These are phyloP conservation scores for Rostrohypoxylon terebratum DNA, from an alignment of 495 filamentous ascomycete genomes.

Conservation along the genomic window DNA sequence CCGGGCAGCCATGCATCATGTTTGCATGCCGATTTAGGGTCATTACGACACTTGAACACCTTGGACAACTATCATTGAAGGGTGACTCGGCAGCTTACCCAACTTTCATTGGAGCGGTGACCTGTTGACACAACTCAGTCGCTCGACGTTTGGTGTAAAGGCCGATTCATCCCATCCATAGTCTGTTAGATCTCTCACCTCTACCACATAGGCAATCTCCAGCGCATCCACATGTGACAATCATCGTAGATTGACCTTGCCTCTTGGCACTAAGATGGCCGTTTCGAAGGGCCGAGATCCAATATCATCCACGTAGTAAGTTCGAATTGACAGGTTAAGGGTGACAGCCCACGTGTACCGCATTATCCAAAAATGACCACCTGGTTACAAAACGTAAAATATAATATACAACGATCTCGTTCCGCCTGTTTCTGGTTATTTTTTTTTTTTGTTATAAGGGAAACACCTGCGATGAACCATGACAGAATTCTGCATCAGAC, in stretches of 20 bases:
- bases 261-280: slow-evolving; percentile 27
- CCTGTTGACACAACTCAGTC: slow-evolving; percentile 20
- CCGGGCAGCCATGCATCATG: slow-evolving; percentile 17
- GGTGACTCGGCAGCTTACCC: neutral
- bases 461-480: slow-evolving; percentile 10
- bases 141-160: slow-evolving; percentile 1
- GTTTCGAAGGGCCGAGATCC: neutral
- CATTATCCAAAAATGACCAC: neutral
- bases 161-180: slow-evolving; percentile 1
- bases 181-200: neutral
- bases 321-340: slow-evolving; percentile 18
- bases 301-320: slow-evolving; percentile 27
- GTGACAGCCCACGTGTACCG: slow-evolving; percentile 34
- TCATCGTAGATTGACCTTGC: slow-evolving; percentile 24
- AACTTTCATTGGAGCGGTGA: slow-evolving; percentile 9
- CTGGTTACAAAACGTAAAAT: neutral
- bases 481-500: neutral
- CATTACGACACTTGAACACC: slow-evolving; percentile 8
- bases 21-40: slow-evolving; percentile 17
- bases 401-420: slow-evolving; percentile 15
- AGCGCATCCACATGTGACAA: slow-evolving; percentile 11
- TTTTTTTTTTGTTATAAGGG: slow-evolving; percentile 1
- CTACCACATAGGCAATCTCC: neutral
- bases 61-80: slow-evolving; percentile 10
- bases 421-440: neutral